These are phyloP conservation scores for Trichoderma brevicompactum DNA, from an alignment of 2,329 filamentous ascomycete species.

Conservation along the genomic window DNA sequence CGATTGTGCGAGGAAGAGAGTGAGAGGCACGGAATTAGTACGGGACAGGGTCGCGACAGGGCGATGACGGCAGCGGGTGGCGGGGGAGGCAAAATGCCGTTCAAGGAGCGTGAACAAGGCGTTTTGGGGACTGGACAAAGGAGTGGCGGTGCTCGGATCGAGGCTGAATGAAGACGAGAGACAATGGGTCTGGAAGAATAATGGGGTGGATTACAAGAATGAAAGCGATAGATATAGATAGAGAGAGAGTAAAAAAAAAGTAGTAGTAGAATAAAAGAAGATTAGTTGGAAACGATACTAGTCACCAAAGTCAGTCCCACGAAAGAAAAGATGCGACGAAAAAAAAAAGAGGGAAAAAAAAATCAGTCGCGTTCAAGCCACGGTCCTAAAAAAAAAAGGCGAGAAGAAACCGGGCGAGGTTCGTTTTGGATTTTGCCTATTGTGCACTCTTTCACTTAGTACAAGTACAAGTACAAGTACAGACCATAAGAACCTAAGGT, in stretches of 20 bases:
- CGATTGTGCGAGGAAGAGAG: conserved; percentile 12
- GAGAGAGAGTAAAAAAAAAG: not conserved
- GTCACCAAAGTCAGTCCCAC: not conserved
- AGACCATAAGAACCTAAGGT: no score
- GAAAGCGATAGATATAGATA: not conserved
- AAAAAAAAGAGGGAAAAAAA: conserved; percentile 1
- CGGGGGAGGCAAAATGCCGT: conserved; percentile 26
- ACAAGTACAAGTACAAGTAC: no score
- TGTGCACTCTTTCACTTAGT: no score
- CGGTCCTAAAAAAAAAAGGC: conserved; percentile 9
- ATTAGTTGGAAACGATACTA: conserved; percentile 14
- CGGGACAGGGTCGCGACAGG: conserved; percentile 24
- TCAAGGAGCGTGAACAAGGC: conserved; percentile 2
- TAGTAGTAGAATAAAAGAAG: not conserved
- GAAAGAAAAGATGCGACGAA: no score
- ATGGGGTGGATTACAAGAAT: conserved; percentile 6
- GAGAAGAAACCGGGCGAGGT: no score
- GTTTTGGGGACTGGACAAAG: conserved; percentile 13
- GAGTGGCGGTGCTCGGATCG: conserved; percentile 10
- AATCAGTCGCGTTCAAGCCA: conserved; percentile 11
- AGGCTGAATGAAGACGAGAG: not conserved
- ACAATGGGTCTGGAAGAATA: conserved; percentile 8
- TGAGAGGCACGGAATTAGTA: not conserved
- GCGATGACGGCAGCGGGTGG: conserved; percentile 27
- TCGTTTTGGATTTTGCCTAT: no score